Evolutionary conservation across 192 early-diverging fungal genomes (phyloP).

Genomic region (Powellomyces hirtus): DNA sequence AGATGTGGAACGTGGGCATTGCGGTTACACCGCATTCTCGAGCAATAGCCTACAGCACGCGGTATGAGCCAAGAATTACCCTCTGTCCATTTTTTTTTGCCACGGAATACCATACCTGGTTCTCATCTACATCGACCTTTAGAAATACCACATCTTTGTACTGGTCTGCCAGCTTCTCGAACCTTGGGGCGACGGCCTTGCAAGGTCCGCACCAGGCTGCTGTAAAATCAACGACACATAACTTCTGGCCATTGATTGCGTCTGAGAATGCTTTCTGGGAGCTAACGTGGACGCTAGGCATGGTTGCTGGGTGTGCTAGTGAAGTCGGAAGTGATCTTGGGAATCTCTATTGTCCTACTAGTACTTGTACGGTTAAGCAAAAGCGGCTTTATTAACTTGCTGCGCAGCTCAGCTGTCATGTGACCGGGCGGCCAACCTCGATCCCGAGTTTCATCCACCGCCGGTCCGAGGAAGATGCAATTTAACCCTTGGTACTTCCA

Average conservation of each 20-base stretch:
- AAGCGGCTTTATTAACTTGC: too few relatives aligned
- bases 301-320: too few relatives aligned
- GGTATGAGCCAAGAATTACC: too few relatives aligned
- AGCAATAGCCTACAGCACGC: conserved; percentile 30
- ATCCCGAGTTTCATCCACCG: too few relatives aligned
- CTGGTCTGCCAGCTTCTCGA: conserved; percentile 53
- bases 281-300: conserved; percentile 36
- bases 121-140: conserved; percentile 84
- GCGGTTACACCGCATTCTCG: conserved; percentile 47
- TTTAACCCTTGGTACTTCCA: too few relatives aligned
- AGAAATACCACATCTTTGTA: conserved; percentile 62
- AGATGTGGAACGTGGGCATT: conserved; percentile 73
- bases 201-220: conserved; percentile 89
- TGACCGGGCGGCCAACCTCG: too few relatives aligned
- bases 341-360: too few relatives aligned
- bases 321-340: too few relatives aligned
- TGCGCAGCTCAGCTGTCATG: too few relatives aligned
- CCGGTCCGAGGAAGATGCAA: too few relatives aligned
- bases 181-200: conserved; percentile 68
- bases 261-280: conserved; percentile 41
- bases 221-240: conserved; percentile 73
- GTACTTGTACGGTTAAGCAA: too few relatives aligned
- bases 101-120: conserved; percentile 24
- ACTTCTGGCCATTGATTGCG: conserved; percentile 30
- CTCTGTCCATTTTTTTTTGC: too few relatives aligned